These are phyloP conservation scores for Athelia psychrophila DNA, from an alignment of 1,284 basidiomycete species.

Conservation along the genomic window DNA sequence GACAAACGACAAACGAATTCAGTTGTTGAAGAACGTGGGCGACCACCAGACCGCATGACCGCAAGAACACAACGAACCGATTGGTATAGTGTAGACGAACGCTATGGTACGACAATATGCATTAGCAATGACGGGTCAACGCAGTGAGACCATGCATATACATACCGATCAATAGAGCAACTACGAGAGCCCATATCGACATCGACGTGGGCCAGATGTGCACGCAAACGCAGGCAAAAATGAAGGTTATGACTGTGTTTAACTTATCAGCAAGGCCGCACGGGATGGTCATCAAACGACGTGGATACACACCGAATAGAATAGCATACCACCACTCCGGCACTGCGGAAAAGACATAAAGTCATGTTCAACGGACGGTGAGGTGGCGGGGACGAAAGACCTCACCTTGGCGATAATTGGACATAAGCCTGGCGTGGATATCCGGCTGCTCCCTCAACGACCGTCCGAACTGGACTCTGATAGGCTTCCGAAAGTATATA, in stretches of 20 bases:
- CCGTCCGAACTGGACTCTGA: constrained; percentile 48
- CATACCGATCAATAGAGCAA: constrained; percentile 28
- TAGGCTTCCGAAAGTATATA: constrained; percentile 60
- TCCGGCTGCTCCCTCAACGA: constrained; percentile 59
- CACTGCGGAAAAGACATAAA: too few relatives aligned
- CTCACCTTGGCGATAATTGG: constrained; percentile 47
- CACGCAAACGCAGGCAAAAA: constrained; percentile 31
- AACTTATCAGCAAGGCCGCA: neutral
- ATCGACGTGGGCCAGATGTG: constrained; percentile 29
- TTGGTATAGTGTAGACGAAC: constrained; percentile 44
- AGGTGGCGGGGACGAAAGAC: neutral
- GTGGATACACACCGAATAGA: constrained; percentile 13
- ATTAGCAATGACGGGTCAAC: too few relatives aligned
- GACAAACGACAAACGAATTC: neutral
- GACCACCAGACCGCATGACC: too few relatives aligned
- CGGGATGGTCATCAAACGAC: too few relatives aligned
- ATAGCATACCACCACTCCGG: constrained; percentile 53
- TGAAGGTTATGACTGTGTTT: constrained; percentile 15
- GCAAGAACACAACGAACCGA: constrained; percentile 27
- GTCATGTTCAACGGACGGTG: neutral
- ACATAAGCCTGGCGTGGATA: constrained; percentile 65
- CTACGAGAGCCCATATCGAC: constrained; percentile 33
- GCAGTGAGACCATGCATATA: too few relatives aligned
- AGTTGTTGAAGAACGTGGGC: neutral
- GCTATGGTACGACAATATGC: constrained; percentile 17